Evolutionary conservation across 768 basidiomycete genomes (phyloP).

Genomic region (Phlebiopsis gigantea): DNA sequence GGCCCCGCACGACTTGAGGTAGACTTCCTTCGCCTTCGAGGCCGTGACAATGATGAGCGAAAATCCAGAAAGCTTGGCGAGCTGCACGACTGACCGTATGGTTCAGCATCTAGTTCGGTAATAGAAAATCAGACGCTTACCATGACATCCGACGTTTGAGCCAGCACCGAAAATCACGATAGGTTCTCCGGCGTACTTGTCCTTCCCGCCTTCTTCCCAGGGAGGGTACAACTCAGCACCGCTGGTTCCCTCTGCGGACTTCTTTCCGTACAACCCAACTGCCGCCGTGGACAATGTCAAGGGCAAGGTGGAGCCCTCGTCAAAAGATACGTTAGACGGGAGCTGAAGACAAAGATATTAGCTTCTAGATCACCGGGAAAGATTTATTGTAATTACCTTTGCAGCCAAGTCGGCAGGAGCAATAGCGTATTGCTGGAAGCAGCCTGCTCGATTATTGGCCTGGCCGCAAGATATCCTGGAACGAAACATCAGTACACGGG

Average conservation of each 20-base stretch:
- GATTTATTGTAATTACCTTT: conserved; percentile 20
- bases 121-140: conserved; percentile 17
- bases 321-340: conserved; percentile 25
- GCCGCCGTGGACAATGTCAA: conserved; percentile 25
- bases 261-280: conserved; percentile 19
- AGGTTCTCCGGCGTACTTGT: conserved; percentile 28
- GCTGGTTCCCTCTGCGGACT: not conserved
- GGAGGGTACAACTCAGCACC: conserved; percentile 28
- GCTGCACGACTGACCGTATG: conserved; percentile 1
- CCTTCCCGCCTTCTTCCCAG: conserved; percentile 28
- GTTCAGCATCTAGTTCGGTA: not conserved
- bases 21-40: conserved; percentile 19
- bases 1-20: conserved; percentile 21
- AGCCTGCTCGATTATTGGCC: conserved; percentile 10
- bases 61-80: conserved; percentile 11
- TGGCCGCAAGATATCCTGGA: conserved; percentile 19
- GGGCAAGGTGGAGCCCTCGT: conserved; percentile 27
- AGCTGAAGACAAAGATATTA: conserved; percentile 14
- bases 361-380: too few relatives aligned
- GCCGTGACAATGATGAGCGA: conserved; percentile 25
- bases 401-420: conserved; percentile 23
- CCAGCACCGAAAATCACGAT: conserved; percentile 34
- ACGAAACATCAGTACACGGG: not conserved
- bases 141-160: conserved; percentile 34
- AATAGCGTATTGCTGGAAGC: conserved; percentile 26